Evolutionary conservation across 75 land plant genomes (phyloP).

Genomic region (Sequoia sempervirens): DNA sequence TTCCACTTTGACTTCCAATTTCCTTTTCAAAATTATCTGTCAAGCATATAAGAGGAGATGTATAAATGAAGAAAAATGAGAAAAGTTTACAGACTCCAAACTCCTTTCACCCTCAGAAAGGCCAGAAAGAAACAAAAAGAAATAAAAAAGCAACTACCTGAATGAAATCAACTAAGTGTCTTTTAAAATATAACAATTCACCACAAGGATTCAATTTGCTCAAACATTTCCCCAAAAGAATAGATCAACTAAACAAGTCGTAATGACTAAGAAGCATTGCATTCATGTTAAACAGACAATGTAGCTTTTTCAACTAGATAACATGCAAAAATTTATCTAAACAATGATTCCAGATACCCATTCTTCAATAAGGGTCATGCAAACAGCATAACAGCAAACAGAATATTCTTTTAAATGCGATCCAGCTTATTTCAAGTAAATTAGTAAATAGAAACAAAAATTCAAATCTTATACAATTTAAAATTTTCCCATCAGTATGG

Average conservation of each 20-base stretch:
- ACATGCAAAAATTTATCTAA: background rate
- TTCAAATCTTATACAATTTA: background rate
- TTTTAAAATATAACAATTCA: background rate
- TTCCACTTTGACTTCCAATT: slow-evolving; percentile 75
- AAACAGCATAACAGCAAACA: background rate
- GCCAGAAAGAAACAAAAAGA: background rate
- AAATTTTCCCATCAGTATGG: background rate
- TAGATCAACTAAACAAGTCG: background rate
- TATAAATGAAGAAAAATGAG: slow-evolving; percentile 1
- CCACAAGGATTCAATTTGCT: background rate
- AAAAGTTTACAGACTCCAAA: background rate
- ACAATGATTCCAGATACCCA: background rate
- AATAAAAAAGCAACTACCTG: background rate
- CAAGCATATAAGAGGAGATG: background rate
- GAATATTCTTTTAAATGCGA: background rate
- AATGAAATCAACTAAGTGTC: background rate
- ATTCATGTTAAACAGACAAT: background rate
- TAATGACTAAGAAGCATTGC: background rate
- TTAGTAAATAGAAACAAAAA: background rate
- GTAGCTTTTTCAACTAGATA: background rate
- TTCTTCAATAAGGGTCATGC: background rate
- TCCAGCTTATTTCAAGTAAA: background rate
- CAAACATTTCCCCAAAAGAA: background rate
- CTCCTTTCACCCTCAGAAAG: background rate
- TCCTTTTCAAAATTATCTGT: slow-evolving; percentile 66